Evolutionary conservation across 495 filamentous ascomycete species (phyloP), one percentile per base, ranked within the genome.

Genomic region (Alectoria sarmentosa): DNA sequence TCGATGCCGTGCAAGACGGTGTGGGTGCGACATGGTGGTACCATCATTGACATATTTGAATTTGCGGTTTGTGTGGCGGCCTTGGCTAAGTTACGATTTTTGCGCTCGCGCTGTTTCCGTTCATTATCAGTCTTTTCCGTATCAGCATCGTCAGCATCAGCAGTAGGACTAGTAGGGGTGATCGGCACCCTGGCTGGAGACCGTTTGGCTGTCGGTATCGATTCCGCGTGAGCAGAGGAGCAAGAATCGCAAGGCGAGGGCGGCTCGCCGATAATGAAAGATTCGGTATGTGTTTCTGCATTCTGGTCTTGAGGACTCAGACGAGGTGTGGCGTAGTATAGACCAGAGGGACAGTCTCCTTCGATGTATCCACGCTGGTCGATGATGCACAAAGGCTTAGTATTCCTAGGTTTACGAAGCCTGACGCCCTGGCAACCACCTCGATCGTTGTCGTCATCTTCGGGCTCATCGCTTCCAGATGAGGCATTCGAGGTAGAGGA

Each of bases 311-410:
- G 52, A 55, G 52, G 52, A 7, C 30, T 55, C 17, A 34, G 14
- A 55, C 52, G 30, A 21, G 52, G 52, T 55, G 52, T 34, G 14
- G 52, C 52, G 30, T 55, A 32, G 10, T 55, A 55, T 17, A 55
- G 52, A 32, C 8, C 7, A 11, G 21, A 21, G 21, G 52, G 30
- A 1, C 21, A 5, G 30, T 23, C 28, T 5, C 19, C 15, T 32
- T 32, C 15, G 30, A 55, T 30, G 14, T 1, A 32, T 21, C 17
- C 17, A 21, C 5, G 6, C 52, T 14, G 28, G 52, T 52, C n/a
- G 3, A 52, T 52, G 11, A 4, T 6, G 30, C 17, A 6, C 30
- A 8, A 52, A 3, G 11, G 13, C 23, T 9, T 55, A 30, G 28
- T 19, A 34, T 52, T 9, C 30, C 15, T 21, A 15, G 10, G 49